Evolutionary conservation across 2,329 filamentous ascomycete genomes (phyloP), one percentile per base, ranked within the genome.

Genomic region (Exophiala viscosa): DNA sequence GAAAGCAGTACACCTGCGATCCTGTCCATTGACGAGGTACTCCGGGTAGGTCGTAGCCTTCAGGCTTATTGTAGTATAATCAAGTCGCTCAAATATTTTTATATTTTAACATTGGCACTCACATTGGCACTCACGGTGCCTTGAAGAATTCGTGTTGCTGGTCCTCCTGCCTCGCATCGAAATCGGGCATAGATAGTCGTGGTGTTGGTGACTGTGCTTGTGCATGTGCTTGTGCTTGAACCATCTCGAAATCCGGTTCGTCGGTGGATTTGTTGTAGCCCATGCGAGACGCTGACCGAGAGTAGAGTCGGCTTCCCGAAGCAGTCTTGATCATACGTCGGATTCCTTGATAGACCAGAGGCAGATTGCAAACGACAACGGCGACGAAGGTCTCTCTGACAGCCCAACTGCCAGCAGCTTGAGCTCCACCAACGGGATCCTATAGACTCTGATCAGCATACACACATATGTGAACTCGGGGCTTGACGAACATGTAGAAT

Each of bases 371-470:
- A 50, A 75, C 69, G 17, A 74, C 55, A 9, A 75, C 70, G 11
- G 72, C 72, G 44, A 75, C 69, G 44, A 75, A 75, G 33, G 73
- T 72, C 59, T 75, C 73, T 47, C 73, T 72, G 33, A 67, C 69
- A 46, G 72, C 70, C 73, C 73, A 76, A 60, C 65, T 69, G 48
- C 72, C 72, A 10, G 70, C 71, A 60, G 70, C 67, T 51, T 67
- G 56, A 44, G 72, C 69, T 44, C 71, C 71, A 45, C 70, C 66
- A 44, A 66, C 60, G 31, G 67, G 70, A 45, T 67, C 66, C 67
- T 68, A 23, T 11, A 47, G 20, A 10, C 8, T 9, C 23, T 42
- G 18, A 14, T 15, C 9, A 15, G 32, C 15, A 3, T n/a, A 45
- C 34, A 8, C 11, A 36, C 34, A 10, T 13, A 36, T 36, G 34